phyloP scores from a whole-genome alignment of 371 early-diverging fungal genomes.

The Zopfochytrium polystomum region DNA sequence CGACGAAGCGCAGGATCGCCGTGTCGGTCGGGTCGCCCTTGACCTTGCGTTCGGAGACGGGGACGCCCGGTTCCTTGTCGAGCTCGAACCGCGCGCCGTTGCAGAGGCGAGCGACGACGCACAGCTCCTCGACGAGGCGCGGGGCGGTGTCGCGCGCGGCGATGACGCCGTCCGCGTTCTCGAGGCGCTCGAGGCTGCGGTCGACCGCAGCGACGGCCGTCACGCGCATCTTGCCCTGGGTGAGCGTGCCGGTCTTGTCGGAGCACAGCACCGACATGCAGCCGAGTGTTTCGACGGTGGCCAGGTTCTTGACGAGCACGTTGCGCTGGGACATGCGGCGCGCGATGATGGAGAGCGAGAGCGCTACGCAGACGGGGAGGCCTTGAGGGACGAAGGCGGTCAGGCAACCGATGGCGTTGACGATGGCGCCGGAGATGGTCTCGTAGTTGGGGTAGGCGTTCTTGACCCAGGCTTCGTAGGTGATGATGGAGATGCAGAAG shows the following conservation, averaged over 20 bases:
- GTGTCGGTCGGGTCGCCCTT: slow-evolving; percentile 47
- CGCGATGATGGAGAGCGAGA: slow-evolving; percentile 88
- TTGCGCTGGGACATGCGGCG: slow-evolving; percentile 86
- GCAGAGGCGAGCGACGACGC: slow-evolving; percentile 58
- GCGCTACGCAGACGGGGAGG: slow-evolving; percentile 92
- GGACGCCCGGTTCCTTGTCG: too few relatives aligned
- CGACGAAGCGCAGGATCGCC: slow-evolving; percentile 65
- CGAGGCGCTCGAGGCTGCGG: too few relatives aligned
- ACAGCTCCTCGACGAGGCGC: too few relatives aligned
- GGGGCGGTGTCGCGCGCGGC: too few relatives aligned
- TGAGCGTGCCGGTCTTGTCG: slow-evolving; percentile 93
- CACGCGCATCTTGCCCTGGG: slow-evolving; percentile 88
- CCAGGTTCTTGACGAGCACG: slow-evolving; percentile 9
- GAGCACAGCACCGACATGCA: slow-evolving; percentile 93
- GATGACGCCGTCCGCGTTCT: too few relatives aligned
- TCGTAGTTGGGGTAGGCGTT: slow-evolving; percentile 23
- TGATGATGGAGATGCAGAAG: slow-evolving; percentile 44
- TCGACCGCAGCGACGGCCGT: slow-evolving; percentile 29
- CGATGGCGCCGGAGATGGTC: slow-evolving; percentile 54
- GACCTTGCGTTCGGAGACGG: slow-evolving; percentile 49
- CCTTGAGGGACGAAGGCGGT: slow-evolving; percentile 84
- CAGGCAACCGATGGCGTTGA: slow-evolving; percentile 63
- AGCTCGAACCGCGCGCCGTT: slow-evolving; percentile 63
- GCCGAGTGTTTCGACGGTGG: slow-evolving; percentile 56
- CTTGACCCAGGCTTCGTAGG: slow-evolving; percentile 58